Conservation (phyloP, 2,329 filamentous ascomycete genomes). For the Samsoniella hepiali region DNA sequence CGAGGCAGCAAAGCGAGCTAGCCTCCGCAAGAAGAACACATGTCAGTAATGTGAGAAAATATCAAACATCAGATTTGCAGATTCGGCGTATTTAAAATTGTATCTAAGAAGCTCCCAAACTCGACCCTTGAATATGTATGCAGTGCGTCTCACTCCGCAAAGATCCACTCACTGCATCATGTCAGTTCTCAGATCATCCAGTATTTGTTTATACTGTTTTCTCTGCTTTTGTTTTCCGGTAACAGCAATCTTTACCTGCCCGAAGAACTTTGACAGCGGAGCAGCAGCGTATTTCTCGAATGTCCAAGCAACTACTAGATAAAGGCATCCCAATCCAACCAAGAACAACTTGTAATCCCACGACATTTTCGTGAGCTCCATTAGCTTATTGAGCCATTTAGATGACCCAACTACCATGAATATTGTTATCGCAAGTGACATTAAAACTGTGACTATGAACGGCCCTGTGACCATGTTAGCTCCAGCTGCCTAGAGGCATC, state of each 20-base stretch:
- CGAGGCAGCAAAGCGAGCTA: too few species aligned
- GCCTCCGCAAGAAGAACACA: too few species aligned
- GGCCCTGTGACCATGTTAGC: constrained; percentile 55
- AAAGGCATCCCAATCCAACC: constrained; percentile 64
- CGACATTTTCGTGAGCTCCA: constrained; percentile 82
- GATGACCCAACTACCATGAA: constrained; percentile 82
- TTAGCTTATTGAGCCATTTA: constrained; percentile 64
- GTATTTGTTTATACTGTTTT: constrained; percentile 16
- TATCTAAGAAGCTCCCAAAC: neutral
- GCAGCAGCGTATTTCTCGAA: constrained; percentile 12
- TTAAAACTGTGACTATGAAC: constrained; percentile 73
- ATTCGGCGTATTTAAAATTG: neutral
- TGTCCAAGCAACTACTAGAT: constrained; percentile 55
- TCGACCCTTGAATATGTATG: too few species aligned
- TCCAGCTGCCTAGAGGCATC: neutral
- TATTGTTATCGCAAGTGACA: constrained; percentile 63
- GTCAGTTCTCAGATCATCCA: neutral
- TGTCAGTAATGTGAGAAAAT: too few species aligned
- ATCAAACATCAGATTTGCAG: too few species aligned
- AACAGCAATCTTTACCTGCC: neutral
- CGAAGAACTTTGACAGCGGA: constrained; percentile 2
- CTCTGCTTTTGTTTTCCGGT: constrained; percentile 4
- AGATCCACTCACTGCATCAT: neutral
- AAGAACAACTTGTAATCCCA: constrained; percentile 70
- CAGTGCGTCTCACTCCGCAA: too few species aligned